Percentiles rank a stretch among this genome's conserved stretches.
These are phyloP conservation scores for Monosiga brevicollis DNA, from an alignment of 78 protist species.

Conservation along the genomic window DNA sequence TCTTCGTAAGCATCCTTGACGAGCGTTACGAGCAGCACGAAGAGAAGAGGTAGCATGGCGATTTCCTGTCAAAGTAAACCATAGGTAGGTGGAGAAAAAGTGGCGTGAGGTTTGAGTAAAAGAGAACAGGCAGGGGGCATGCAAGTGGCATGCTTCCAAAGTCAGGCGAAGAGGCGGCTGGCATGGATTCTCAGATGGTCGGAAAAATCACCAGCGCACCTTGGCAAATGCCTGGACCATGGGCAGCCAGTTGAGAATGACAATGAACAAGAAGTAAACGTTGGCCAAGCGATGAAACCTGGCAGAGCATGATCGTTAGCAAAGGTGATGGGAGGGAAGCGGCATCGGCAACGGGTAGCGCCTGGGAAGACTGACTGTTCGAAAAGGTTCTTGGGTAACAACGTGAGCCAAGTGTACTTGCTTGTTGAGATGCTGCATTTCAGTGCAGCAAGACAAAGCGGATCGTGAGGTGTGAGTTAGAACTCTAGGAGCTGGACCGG, in stretches of 20 bases:
- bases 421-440: slow-evolving; percentile 26
- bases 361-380: too few relatives aligned
- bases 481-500: too few relatives aligned
- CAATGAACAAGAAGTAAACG: slow-evolving; percentile 46
- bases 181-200: too few relatives aligned
- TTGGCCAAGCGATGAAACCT: slow-evolving; percentile 38
- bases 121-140: too few relatives aligned
- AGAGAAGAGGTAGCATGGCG: slow-evolving; percentile 37
- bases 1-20: slow-evolving; percentile 46
- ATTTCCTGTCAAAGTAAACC: slow-evolving; percentile 5
- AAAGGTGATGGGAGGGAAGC: neutral
- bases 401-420: slow-evolving; percentile 23
- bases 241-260: slow-evolving; percentile 32
- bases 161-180: too few relatives aligned
- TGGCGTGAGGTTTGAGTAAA: too few relatives aligned
- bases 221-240: slow-evolving; percentile 21
- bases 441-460: too few relatives aligned
- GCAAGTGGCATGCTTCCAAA: too few relatives aligned
- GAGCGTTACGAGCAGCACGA: slow-evolving; percentile 44
- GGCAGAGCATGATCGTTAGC: neutral
- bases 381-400: slow-evolving; percentile 42
- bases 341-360: too few relatives aligned
- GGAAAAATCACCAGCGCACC: too few relatives aligned
- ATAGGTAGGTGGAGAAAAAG: too few relatives aligned
- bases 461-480: too few relatives aligned